Evolutionary conservation across 2,329 filamentous ascomycete species (phyloP).

Genomic region (Pseudogymnoascus sp.): DNA sequence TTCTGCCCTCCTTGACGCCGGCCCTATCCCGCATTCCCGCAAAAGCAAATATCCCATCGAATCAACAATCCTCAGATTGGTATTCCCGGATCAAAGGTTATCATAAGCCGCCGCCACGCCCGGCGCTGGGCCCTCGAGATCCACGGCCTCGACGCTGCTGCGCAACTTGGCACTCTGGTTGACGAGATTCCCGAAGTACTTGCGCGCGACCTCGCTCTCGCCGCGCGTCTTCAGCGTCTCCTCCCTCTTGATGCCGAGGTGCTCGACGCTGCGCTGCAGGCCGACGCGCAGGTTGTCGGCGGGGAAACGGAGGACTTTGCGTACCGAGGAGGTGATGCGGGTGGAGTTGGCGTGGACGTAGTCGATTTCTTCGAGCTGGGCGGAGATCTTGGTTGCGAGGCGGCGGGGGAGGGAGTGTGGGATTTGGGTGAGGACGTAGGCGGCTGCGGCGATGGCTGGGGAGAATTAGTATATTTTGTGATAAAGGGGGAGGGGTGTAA

Average conservation of each 20-base stretch:
- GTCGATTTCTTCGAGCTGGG: constrained; percentile 72
- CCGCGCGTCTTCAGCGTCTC: constrained; percentile 72
- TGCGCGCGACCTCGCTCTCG: constrained; percentile 79
- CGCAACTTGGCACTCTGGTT: constrained; percentile 51
- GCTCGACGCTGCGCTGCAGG: constrained; percentile 76
- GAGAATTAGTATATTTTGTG: constrained; percentile 26
- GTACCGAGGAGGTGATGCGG: constrained; percentile 77
- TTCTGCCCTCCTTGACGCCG: neutral
- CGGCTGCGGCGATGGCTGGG: constrained; percentile 62
- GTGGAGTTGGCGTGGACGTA: constrained; percentile 85
- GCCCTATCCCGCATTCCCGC: neutral
- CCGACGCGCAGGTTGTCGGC: constrained; percentile 78
- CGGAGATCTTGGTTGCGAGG: constrained; percentile 74
- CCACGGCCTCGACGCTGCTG: constrained; percentile 25
- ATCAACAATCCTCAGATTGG: neutral
- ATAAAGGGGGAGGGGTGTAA: constrained; percentile 4
- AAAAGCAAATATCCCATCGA: neutral
- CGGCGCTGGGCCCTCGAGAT: constrained; percentile 27
- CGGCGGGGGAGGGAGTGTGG: constrained; percentile 81
- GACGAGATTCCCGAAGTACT: constrained; percentile 84
- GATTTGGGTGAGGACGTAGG: constrained; percentile 79
- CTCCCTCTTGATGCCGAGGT: constrained; percentile 67
- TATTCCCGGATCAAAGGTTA: constrained; percentile 15
- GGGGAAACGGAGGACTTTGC: constrained; percentile 79
- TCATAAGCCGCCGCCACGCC: constrained; percentile 27